These are phyloP conservation scores for Filobasidium uniguttulatum DNA, from an alignment of 1,284 basidiomycete species.

Conservation along the genomic window DNA sequence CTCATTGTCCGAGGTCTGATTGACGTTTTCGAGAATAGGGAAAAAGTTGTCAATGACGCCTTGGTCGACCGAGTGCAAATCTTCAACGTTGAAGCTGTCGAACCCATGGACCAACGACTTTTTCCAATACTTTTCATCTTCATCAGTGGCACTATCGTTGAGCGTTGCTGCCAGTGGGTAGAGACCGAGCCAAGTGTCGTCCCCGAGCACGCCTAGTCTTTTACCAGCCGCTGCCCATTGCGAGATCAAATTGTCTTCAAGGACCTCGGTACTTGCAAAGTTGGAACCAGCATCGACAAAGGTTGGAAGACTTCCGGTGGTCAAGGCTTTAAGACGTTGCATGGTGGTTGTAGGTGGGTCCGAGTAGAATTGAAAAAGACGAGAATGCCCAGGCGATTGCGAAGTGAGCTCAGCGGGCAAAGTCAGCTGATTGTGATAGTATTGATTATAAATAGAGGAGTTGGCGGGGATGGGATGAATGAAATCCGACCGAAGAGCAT, in stretches of 20 bases:
- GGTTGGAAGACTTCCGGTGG: constrained; percentile 88
- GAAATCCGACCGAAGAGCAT: constrained; percentile 90
- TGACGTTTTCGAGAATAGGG: constrained; percentile 51
- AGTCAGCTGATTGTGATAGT: constrained; percentile 69
- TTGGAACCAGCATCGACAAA: constrained; percentile 89
- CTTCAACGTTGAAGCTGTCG: constrained; percentile 98
- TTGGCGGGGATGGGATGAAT: not conserved
- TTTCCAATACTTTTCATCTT: constrained; percentile 41
- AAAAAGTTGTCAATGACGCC: constrained; percentile 77
- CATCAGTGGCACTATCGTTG: not conserved
- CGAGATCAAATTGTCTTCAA: constrained; percentile 68
- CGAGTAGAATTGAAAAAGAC: constrained; percentile 76
- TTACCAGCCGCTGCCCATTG: constrained; percentile 40
- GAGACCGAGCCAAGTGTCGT: constrained; percentile 88
- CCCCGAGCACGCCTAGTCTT: constrained; percentile 64
- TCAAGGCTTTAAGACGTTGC: constrained; percentile 88
- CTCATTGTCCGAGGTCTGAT: constrained; percentile 16
- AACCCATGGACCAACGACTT: constrained; percentile 63
- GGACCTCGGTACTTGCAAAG: constrained; percentile 72
- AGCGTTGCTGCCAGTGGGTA: constrained; percentile 50
- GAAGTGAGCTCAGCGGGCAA: constrained; percentile 59
- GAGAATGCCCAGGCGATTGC: constrained; percentile 52
- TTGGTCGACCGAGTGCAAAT: constrained; percentile 86
- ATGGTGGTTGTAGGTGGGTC: constrained; percentile 94
- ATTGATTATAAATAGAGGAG: constrained; percentile 47